phyloP scores from a whole-genome alignment of 768 basidiomycete genomes.

The Ramaria rubella region DNA sequence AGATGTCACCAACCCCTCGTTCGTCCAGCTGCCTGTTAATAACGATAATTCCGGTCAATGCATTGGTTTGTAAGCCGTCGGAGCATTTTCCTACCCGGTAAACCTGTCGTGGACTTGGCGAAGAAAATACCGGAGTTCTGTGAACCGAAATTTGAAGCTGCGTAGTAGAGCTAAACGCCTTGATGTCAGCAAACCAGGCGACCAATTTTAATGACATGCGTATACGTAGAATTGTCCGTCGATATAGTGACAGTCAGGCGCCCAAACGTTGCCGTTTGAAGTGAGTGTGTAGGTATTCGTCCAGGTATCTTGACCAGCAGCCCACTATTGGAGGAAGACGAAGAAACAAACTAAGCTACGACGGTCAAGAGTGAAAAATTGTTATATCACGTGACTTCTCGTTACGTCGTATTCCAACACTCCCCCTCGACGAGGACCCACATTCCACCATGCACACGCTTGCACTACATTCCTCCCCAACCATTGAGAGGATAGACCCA shows the following conservation, averaged over 20 bases:
- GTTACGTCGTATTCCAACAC: no score
- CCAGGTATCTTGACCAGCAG: conserved; percentile 41
- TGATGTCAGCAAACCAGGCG: conserved; percentile 1
- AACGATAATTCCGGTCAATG: not conserved
- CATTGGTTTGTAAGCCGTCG: no score
- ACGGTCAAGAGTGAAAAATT: no score
- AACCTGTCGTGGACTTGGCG: conserved; percentile 44
- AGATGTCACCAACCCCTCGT: conserved; percentile 43
- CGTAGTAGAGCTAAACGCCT: conserved; percentile 42
- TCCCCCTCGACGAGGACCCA: no score
- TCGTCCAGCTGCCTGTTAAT: conserved; percentile 26
- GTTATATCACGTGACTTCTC: no score
- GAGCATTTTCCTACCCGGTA: conserved; percentile 9
- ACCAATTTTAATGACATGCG: not conserved
- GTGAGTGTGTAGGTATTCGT: conserved; percentile 44
- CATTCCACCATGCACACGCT: no score
- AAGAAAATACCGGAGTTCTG: conserved; percentile 50
- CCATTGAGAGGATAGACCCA: no score
- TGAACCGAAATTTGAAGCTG: no score
- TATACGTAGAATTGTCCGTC: conserved; percentile 21
- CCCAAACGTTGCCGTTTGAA: conserved; percentile 35
- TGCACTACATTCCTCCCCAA: no score
- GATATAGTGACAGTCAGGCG: conserved; percentile 29
- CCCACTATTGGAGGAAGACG: no score
- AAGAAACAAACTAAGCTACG: no score